Conservation (phyloP, 768 basidiomycete species). For the Macrocybe gigantea region DNA sequence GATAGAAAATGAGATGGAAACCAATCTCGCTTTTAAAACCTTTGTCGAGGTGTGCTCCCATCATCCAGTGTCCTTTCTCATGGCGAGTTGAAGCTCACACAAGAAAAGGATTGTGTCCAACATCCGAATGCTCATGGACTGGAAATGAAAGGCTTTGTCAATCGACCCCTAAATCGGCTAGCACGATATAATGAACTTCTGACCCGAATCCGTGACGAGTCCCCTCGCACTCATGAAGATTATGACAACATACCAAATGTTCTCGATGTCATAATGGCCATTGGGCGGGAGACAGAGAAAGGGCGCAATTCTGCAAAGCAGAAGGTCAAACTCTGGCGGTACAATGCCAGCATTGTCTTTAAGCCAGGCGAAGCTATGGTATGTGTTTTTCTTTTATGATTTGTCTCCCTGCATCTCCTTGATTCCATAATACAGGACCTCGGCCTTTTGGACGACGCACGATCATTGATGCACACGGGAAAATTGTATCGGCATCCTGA, state of each 20-base stretch:
- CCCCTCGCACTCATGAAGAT: slow-evolving; percentile 73
- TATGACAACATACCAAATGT: slow-evolving; percentile 76
- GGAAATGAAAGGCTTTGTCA: slow-evolving; percentile 90
- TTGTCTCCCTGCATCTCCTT: neutral
- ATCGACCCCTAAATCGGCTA: slow-evolving; percentile 84
- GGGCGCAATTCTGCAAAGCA: slow-evolving; percentile 81
- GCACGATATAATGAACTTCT: slow-evolving; percentile 84
- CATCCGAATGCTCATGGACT: slow-evolving; percentile 76
- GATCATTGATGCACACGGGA: slow-evolving; percentile 79
- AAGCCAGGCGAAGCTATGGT: slow-evolving; percentile 71
- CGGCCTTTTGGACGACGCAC: slow-evolving; percentile 80
- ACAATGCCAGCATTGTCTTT: slow-evolving; percentile 71
- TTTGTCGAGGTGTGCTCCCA: slow-evolving; percentile 66
- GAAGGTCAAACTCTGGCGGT: slow-evolving; percentile 87
- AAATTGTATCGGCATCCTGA: slow-evolving; percentile 82
- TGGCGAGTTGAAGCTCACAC: neutral
- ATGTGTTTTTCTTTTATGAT: slow-evolving; percentile 10
- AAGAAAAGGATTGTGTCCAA: slow-evolving; percentile 36
- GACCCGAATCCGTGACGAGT: slow-evolving; percentile 73
- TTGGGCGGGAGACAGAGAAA: slow-evolving; percentile 83
- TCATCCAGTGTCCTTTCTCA: neutral
- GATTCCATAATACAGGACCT: slow-evolving; percentile 49
- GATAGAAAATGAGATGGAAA: slow-evolving; percentile 82
- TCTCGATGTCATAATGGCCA: slow-evolving; percentile 80
- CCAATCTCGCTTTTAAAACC: slow-evolving; percentile 68